These are phyloP conservation scores for Populus hybrid DNA, from an alignment of 441 rosid species.

Conservation along the genomic window DNA sequence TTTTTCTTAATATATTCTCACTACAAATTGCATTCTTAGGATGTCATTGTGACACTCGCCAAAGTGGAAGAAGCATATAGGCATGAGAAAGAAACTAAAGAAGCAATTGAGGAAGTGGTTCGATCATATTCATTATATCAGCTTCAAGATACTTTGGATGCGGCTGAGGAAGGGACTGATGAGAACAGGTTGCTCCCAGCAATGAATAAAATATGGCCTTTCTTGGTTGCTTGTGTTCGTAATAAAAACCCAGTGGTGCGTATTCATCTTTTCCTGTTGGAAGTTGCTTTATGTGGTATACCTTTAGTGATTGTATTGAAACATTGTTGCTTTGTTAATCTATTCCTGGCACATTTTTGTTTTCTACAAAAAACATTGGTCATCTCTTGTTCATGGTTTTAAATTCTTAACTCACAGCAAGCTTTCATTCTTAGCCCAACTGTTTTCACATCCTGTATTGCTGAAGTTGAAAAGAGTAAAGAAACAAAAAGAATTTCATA, in stretches of 20 bases:
- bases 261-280: not conserved
- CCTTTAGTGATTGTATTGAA: too few species aligned
- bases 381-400: not conserved
- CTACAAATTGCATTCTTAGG: constrained; percentile 31
- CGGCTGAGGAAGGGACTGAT: constrained; percentile 56
- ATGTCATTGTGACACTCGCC: constrained; percentile 59
- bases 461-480: not conserved
- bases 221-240: constrained; percentile 64
- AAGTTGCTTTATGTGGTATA: too few species aligned
- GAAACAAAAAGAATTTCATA: not conserved
- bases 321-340: too few species aligned
- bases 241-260: constrained; percentile 66
- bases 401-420: not conserved
- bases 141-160: constrained; percentile 64
- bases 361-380: not conserved
- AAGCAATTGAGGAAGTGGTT: constrained; percentile 62
- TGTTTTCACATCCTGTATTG: constrained; percentile 1
- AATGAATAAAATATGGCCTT: constrained; percentile 88
- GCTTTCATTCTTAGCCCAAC: not conserved
- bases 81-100: constrained; percentile 65
- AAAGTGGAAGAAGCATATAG: constrained; percentile 83
- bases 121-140: constrained; percentile 51
- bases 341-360: too few species aligned
- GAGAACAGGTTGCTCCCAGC: constrained; percentile 95
- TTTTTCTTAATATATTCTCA: not conserved